Conservation (phyloP, 306 rosid genomes). For the Ceratonia siliqua region DNA sequence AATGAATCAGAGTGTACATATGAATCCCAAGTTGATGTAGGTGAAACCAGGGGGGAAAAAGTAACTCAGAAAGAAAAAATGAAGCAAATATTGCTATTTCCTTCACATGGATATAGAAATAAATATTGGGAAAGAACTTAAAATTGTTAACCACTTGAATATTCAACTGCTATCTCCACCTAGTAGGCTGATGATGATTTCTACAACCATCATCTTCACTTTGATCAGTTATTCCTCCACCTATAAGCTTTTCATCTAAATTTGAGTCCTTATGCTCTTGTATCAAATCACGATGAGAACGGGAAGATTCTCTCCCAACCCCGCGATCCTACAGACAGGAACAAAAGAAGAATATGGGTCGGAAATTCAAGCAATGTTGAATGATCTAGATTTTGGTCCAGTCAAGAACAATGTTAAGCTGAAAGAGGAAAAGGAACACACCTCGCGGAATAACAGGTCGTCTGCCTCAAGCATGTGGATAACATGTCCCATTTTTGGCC, state of each 20-base stretch:
- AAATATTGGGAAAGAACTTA: conserved; percentile 34
- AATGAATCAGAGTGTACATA: conserved; percentile 49
- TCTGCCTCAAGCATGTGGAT: conserved; percentile 99
- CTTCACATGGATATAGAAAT: conserved; percentile 36
- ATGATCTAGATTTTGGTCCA: not conserved
- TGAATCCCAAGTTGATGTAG: conserved; percentile 43
- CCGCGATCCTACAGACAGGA: conserved; percentile 60
- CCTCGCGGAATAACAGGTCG: conserved; percentile 74
- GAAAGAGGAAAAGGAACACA: conserved; percentile 36
- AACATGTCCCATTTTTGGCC: conserved; percentile 97
- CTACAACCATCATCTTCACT: conserved; percentile 60
- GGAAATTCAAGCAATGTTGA: conserved; percentile 16
- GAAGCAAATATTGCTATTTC: conserved; percentile 25
- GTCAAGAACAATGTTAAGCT: not conserved
- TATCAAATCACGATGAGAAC: conserved; percentile 42
- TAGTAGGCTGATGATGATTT: conserved; percentile 50
- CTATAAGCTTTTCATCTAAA: conserved; percentile 46
- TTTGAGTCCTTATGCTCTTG: conserved; percentile 48
- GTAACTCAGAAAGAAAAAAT: not conserved
- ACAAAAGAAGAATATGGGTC: conserved; percentile 6
- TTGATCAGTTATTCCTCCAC: conserved; percentile 58
- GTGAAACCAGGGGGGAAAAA: conserved; percentile 26
- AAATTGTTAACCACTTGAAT: conserved; percentile 43
- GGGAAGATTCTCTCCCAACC: conserved; percentile 52
- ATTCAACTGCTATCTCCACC: conserved; percentile 52